Conservation (phyloP, 2,329 filamentous ascomycete genomes). For the Curvularia sp. region DNA sequence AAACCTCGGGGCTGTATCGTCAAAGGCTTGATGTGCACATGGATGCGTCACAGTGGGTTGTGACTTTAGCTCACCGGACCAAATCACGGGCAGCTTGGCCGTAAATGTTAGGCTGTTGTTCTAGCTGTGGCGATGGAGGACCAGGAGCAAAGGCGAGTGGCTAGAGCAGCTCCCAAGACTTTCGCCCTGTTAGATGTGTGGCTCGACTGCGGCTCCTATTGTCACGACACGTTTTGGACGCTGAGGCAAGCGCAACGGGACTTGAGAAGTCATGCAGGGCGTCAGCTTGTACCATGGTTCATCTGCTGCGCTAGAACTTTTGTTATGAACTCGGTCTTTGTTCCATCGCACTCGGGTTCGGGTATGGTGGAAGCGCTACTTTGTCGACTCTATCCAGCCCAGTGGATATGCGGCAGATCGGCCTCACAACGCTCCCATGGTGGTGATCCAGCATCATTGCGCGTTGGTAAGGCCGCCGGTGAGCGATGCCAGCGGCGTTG, state of each 20-base stretch:
- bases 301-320: background rate
- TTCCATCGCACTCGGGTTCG: background rate
- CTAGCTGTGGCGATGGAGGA: constrained; percentile 5
- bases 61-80: background rate
- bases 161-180: background rate
- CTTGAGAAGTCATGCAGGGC: constrained; percentile 16
- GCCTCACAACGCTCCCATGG: background rate
- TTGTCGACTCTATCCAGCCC: background rate
- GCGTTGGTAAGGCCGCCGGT: background rate
- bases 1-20: constrained; percentile 3
- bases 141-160: background rate
- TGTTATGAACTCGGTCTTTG: background rate
- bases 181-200: background rate
- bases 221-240: background rate
- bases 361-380: background rate
- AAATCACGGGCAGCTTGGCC: background rate
- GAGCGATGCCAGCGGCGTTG: background rate
- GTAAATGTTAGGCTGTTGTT: background rate
- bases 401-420: background rate
- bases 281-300: constrained; percentile 10
- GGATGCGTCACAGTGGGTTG: constrained; percentile 3
- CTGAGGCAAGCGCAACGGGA: background rate
- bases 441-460: background rate
- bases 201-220: constrained; percentile 1
- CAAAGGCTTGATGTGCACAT: constrained; percentile 6